Base-by-base conservation (phyloP, 208 protist species). In the Leishmania lainsoni region DNA sequence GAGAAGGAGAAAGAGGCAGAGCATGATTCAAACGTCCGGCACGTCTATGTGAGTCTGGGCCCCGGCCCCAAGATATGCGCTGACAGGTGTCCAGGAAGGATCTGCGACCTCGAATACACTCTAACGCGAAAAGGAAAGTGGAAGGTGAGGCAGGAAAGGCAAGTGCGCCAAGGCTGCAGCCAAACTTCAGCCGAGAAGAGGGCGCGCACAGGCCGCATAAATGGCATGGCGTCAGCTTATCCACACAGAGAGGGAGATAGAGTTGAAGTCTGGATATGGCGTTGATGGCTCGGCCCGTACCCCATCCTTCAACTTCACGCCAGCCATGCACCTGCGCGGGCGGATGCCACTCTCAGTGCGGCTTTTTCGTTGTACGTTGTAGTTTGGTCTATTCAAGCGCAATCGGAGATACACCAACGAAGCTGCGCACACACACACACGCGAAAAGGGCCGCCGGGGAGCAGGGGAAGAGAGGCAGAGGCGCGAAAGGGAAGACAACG, bases 401-500 rank as follows among this genome's bases (percentile, higher is more conserved):
- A 42, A n/a, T 39, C 61, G 29, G 61, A 68, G 61, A 68, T 68
- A 12, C 29, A 1, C 8, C 61, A n/a, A 16, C 29, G 29, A 68
- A 68, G 39, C 42, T 45, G 29, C 29, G 14, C 61, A 20, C 29
- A 20, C 29, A 29, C 26, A 71, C 65, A 71, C 65, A 48, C 17
- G 39, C 65, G 48, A 52, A 68, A 48, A 65, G 35, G 17, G 14
- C 22, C 14, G 65, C 20, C 48, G n/a, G 69, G 16, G 26, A 66
- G 75, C 42, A 49, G 76, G 35, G 45, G 42, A 45, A 74, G 79
- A 32, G 79, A 26, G 35, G 66, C 10, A 65, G n/a, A 0, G 61
- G 20, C n/a, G 48, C 2, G 29, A 85, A 74, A 56, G 58, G 35
- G 45, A 71, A 2, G 45, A 61, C 75, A 74, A n/a, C 78, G 65